A percentile compares a stretch with the other conserved stretches of the same genome.
phyloP scores from a whole-genome alignment of 371 early-diverging fungal genomes.

The Mortierella sp. region DNA sequence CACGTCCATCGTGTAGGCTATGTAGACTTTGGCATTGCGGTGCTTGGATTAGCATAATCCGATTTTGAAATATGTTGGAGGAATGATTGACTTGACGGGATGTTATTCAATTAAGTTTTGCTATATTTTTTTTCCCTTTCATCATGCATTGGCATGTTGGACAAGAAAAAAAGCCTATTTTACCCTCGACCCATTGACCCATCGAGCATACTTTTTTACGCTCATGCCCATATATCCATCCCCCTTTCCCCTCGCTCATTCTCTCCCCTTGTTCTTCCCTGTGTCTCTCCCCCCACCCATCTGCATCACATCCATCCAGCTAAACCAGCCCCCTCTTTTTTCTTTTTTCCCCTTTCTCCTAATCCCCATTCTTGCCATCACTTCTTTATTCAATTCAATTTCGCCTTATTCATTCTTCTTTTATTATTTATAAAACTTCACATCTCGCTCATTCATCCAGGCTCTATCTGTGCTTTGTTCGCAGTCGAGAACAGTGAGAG shows the following conservation, averaged over 20 bases:
- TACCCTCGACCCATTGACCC: no score
- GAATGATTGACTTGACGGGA: background rate
- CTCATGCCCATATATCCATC: constrained; percentile 16
- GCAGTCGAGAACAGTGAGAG: background rate
- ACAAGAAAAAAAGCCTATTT: background rate
- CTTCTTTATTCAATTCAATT: constrained; percentile 1
- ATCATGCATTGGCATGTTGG: constrained; percentile 26
- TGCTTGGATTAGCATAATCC: background rate
- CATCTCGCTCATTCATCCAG: background rate
- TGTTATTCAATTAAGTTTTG: background rate
- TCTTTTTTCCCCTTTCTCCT: constrained; percentile 12
- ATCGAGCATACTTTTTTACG: background rate
- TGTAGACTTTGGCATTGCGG: no score
- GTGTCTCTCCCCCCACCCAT: constrained; percentile 8
- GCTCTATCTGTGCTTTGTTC: background rate
- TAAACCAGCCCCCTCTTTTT: background rate
- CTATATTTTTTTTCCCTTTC: background rate
- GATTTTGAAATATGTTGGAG: background rate
- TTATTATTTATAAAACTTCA: background rate
- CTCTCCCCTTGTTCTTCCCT: constrained; percentile 20
- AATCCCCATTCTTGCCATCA: constrained; percentile 22
- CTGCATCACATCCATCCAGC: constrained; percentile 5
- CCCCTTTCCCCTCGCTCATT: constrained; percentile 15
- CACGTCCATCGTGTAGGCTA: background rate
- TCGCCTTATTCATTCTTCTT: background rate